These are phyloP conservation scores for Gynostemma pentaphyllum DNA, from an alignment of 306 rosid species.

Conservation along the genomic window DNA sequence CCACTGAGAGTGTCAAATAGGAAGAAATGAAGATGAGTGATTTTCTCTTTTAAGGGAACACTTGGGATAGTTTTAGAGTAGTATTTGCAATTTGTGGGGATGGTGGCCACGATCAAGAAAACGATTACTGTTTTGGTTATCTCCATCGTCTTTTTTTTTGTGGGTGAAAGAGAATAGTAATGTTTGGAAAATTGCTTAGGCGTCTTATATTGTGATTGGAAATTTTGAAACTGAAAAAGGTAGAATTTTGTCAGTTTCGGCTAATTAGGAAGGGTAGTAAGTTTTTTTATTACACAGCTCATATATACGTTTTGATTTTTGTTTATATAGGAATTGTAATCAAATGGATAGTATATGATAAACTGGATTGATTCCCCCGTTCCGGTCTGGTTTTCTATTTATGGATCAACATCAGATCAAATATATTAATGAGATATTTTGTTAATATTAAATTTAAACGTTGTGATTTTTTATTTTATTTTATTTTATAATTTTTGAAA, in stretches of 20 bases:
- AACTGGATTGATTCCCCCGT: not conserved
- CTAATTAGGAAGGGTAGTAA: not conserved
- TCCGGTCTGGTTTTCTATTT: not conserved
- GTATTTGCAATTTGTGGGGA: constrained; percentile 14
- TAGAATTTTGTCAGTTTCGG: not conserved
- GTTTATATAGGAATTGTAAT: not conserved
- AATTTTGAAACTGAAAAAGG: not conserved
- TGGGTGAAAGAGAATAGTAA: not conserved
- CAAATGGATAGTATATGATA: not conserved
- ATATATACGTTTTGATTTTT: not conserved
- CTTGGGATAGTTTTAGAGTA: constrained; percentile 1
- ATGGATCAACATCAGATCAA: too few species aligned
- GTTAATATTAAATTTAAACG: too few species aligned
- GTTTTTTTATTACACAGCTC: not conserved
- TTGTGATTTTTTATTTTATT: too few species aligned
- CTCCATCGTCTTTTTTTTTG: not conserved
- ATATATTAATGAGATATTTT: too few species aligned
- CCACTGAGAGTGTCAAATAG: constrained; percentile 35
- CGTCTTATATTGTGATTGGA: too few species aligned
- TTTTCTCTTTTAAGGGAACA: constrained; percentile 16
- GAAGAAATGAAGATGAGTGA: constrained; percentile 31
- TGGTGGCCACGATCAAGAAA: not conserved
- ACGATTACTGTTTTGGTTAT: not conserved
- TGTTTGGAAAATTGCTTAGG: too few species aligned
- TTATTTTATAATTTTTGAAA: too few species aligned